Conservation (phyloP, 371 early-diverging fungal genomes). For the Capillidium rhysosporum region DNA sequence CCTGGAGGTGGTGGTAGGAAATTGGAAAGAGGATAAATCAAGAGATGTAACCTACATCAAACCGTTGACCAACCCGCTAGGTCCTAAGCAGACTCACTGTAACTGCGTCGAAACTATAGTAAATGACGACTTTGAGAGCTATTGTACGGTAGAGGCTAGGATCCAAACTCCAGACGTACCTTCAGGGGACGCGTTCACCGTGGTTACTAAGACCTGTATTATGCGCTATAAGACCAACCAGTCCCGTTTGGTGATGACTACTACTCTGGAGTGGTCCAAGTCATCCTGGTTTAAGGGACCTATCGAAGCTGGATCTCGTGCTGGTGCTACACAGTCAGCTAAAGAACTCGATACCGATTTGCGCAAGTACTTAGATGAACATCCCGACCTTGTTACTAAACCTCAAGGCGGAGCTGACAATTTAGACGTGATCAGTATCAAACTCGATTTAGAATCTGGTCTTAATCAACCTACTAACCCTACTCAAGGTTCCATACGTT, state of each 20-base stretch:
- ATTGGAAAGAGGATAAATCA: constrained; percentile 8
- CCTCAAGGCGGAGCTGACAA: background rate
- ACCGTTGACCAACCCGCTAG: constrained; percentile 11
- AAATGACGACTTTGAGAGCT: constrained; percentile 23
- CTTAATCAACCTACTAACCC: too few species aligned
- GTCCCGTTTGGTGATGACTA: background rate
- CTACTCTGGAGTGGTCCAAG: constrained; percentile 1
- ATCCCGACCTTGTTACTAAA: constrained; percentile 1
- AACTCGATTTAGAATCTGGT: background rate
- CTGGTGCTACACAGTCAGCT: constrained; percentile 3
- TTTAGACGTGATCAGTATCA: background rate
- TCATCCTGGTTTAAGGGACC: constrained; percentile 4
- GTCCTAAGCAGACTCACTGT: constrained; percentile 53
- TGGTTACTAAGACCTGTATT: background rate
- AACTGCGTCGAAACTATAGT: constrained; percentile 33
- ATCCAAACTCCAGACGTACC: constrained; percentile 5
- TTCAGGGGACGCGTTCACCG: background rate
- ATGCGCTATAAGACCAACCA: background rate
- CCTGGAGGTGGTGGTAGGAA: constrained; percentile 12
- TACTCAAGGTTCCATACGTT: too few species aligned
- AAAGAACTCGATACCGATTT: background rate
- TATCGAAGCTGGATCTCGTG: constrained; percentile 1
- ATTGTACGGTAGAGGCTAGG: background rate
- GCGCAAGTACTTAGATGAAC: background rate
- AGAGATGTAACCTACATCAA: constrained; percentile 9